These are phyloP conservation scores for Solanum raphanifolium DNA, from an alignment of 257 asterid genomes.

Conservation along the genomic window DNA sequence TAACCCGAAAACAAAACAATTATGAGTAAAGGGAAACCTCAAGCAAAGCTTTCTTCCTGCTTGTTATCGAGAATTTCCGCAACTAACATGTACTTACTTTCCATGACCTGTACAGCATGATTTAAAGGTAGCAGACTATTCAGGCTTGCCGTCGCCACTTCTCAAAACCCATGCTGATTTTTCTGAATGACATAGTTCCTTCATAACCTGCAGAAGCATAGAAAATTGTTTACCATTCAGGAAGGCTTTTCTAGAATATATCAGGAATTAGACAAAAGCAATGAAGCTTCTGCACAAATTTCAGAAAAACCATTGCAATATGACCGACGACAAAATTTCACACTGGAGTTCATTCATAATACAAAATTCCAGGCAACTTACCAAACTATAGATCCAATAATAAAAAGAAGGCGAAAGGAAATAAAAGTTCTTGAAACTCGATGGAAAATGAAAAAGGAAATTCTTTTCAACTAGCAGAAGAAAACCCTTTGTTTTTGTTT, in stretches of 20 bases:
- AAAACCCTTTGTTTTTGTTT: not conserved
- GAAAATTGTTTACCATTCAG: not conserved
- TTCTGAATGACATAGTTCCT: constrained; percentile 53
- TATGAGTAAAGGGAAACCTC: not conserved
- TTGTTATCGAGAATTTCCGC: not conserved
- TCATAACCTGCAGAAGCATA: constrained; percentile 46
- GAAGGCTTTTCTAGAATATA: not conserved
- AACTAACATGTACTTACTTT: not conserved
- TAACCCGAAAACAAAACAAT: not conserved
- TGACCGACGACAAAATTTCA: not conserved
- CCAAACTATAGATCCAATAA: not conserved
- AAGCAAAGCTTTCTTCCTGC: not conserved
- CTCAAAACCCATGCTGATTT: constrained; percentile 56
- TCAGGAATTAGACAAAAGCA: not conserved
- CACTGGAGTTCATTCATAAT: not conserved
- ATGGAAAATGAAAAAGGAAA: not conserved
- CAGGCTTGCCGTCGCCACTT: constrained; percentile 42
- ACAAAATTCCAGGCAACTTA: not conserved
- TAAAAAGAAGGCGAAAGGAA: not conserved
- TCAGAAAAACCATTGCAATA: not conserved
- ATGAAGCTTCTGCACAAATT: not conserved
- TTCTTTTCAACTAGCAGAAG: not conserved
- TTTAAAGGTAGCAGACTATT: not conserved
- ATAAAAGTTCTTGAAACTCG: not conserved
- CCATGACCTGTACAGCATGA: not conserved